These are phyloP conservation scores for Magnolia kwangsiensis DNA, from an alignment of 164 flowering plant genomes.

Conservation along the genomic window DNA sequence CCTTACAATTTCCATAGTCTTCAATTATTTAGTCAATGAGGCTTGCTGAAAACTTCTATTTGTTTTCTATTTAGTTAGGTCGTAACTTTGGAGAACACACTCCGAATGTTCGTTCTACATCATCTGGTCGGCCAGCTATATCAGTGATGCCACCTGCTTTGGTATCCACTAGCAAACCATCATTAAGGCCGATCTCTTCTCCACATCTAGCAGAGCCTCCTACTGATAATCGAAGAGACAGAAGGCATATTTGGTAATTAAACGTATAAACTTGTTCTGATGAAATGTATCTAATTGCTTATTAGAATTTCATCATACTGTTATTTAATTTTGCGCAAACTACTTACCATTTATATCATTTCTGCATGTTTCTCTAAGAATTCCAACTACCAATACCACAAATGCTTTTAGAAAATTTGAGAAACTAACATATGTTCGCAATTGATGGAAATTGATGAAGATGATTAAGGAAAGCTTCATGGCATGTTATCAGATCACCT, in stretches of 20 bases:
- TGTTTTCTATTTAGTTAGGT: constrained; percentile 45
- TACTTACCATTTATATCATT: not conserved
- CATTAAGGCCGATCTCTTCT: constrained; percentile 40
- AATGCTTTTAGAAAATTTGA: not conserved
- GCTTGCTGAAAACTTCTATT: constrained; percentile 17
- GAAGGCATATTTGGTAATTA: constrained; percentile 39
- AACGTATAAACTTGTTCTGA: not conserved
- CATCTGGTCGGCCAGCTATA: constrained; percentile 38
- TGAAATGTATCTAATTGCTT: too few relatives aligned
- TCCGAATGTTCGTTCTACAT: constrained; percentile 31
- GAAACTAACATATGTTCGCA: not conserved
- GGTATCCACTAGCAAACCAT: constrained; percentile 56
- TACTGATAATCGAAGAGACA: constrained; percentile 36
- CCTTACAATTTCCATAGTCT: not conserved
- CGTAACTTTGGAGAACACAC: constrained; percentile 40
- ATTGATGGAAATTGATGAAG: not conserved
- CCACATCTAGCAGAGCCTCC: constrained; percentile 29
- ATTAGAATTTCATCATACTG: not conserved
- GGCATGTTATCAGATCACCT: not conserved
- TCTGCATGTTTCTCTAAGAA: not conserved
- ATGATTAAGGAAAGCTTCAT: not conserved
- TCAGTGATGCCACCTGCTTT: constrained; percentile 42
- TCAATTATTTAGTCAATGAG: not conserved
- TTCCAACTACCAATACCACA: not conserved
- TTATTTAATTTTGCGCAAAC: not conserved